Evolutionary conservation across 2,329 filamentous ascomycete species (phyloP), one percentile per base, ranked within the genome.

Genomic region (Fusarium sp.): DNA sequence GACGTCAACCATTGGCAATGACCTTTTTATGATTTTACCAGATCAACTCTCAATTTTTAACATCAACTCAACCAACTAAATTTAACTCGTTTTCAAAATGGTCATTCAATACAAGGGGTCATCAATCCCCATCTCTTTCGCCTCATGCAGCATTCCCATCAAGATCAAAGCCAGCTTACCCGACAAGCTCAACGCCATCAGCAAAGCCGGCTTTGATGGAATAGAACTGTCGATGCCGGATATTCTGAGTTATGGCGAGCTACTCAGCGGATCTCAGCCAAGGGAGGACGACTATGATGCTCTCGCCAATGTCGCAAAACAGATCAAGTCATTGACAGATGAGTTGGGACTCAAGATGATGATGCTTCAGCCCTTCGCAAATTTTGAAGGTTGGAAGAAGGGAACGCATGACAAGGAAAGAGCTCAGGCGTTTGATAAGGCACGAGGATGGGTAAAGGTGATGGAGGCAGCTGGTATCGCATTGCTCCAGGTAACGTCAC

Each of bases 161-260:
- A 74, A 73, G 60, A 58, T 58, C 22, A 72, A 72, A 47, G 81
- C 84, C 56, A 85, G 82, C 2, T 80, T 90, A 1, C 83, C 83
- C 35, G 77, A 84, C 39, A 89, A 88, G 63, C 79, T 90, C 10
- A 75, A 82, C 39, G 86, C 87, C 38, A 86, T 92, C 64, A 79
- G 86, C n/a, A 77, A 78, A 1, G 87, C 85, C 2, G 88, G 87
- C 3, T 92, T 92, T 73, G 77, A 81, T 10, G 89, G 82, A 12
- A 88, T 93, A 56, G 91, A 93, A 74, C 83, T 93, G 7, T 87
- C 87, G 1, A 91, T 93, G 77, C 88, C 89, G 0, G 90, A 93
- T 65, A 84, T 94, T 3, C 74, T 89, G 10, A 76, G 83, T 6
- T 91, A 90, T 65, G 88, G 86, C 5, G 61, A 70, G 7, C 74